Evolutionary conservation across 2,329 filamentous ascomycete genomes (phyloP), one percentile per base, ranked within the genome.

Genomic region (Trichoderma sp.): DNA sequence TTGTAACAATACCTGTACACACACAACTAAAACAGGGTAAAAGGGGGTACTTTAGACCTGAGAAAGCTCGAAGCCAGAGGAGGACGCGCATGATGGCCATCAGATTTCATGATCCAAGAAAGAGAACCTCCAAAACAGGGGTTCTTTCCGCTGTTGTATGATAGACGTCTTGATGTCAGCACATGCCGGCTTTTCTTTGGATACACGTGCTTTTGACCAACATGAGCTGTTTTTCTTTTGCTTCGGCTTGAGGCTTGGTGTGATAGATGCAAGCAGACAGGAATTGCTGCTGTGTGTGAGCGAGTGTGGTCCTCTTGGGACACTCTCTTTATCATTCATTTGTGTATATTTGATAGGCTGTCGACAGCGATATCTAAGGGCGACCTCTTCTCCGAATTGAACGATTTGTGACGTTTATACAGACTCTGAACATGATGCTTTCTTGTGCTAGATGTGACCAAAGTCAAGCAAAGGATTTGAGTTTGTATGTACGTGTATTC

Each of bases 331-430:
- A 63, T 26, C 60, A 63, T 57, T 57, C 54, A n/a, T 66, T 44
- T 66, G 59, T 66, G 43, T 57, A 66, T 66, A 66, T 63, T 19
- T 47, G 52, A 47, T 63, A 63, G n/a, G 59, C 59, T 54, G 59
- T 62, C 48, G 14, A 50, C 10, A 41, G 51, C 34, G 55, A 48
- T 17, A 47, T 28, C 10, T 51, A 4, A 39, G 54, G 56, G 55
- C 55, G 59, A 59, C 56, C 39, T 47, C 19, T 26, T 58, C 26
- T 62, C 48, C 24, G 60, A 63, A 63, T 55, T 55, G 60, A 63
- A 63, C 28, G 60, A 63, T 14, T 58, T 51, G 62, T 64, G 61
- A 64, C 21, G 44, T 43, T 64, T 44, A 58, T 30, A 9, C 9
- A 1, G 5, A 7, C 54, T n/a, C 30, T 9, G 5, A 9, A 10